Evolutionary conservation across 2,329 filamentous ascomycete genomes (phyloP), one percentile per base, ranked within the genome.

Genomic region (Fusarium sp.): DNA sequence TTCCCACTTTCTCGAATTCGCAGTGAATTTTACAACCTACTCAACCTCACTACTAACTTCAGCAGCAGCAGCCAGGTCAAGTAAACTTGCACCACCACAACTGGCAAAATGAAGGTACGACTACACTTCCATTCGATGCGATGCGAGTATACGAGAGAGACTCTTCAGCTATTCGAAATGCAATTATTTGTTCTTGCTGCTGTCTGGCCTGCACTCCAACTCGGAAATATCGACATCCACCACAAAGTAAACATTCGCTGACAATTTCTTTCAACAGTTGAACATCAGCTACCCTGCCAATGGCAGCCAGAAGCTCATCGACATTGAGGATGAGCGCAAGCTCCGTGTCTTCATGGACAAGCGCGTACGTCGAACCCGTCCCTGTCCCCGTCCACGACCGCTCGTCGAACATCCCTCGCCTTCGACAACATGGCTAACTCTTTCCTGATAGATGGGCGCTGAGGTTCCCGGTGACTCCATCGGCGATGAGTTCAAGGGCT

Each of bases 401-500:
- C 60, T 48, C 61, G 46, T 68, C 69, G 58, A 65, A 56, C 17
- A 53, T 34, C 30, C 19, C 40, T 63, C 49, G 50, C 14, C 28
- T 46, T 24, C 53, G 40, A 42, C 53, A 55, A 56, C 28, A 38
- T 63, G 70, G 72, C 80, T 82, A 74, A 83, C 76, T 65, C 70
- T 26, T 21, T 4, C 70, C 54, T 66, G 74, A 71, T 79, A 90
- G 86, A 96, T 96, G 93, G 93, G 93, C 80, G 89, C 91, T 79
- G 93, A 97, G 87, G 92, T 99, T 77, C 85, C 92, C 77, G 96
- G 91, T 79, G 96, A 99, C 87, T 91, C 90, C 81, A 89, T 99
- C 79, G 96, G 96, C 80, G 94, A 98, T 81, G 96, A 99, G 87
- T 99, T 97, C 92, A 97, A 97, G 89, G 96, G 96, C 84, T 99